A percentile compares a stretch with the other conserved stretches of the same genome.
Evolutionary conservation across 2,329 filamentous ascomycete species (phyloP).

Genomic region (Fonsecaea monophora): DNA sequence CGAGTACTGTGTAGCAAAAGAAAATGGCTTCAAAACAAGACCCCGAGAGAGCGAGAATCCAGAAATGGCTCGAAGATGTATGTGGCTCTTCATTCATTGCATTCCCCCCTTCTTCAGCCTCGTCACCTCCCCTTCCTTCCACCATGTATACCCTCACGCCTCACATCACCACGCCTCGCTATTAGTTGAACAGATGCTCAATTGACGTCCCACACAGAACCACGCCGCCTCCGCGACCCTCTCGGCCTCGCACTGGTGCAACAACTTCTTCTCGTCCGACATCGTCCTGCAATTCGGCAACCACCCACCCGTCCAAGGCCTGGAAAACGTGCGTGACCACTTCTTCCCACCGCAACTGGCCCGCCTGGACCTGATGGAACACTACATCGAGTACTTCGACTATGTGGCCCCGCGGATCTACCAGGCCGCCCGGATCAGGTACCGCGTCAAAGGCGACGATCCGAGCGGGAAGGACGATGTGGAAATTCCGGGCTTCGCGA

Average conservation of each 20-base stretch:
- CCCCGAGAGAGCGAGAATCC: constrained; percentile 10
- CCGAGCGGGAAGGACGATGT: constrained; percentile 21
- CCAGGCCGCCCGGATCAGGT: constrained; percentile 32
- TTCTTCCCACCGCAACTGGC: constrained; percentile 26
- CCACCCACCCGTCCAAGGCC: constrained; percentile 19
- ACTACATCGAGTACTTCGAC: constrained; percentile 34
- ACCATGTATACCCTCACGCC: not conserved
- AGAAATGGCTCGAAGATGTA: constrained; percentile 29
- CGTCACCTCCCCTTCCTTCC: not conserved
- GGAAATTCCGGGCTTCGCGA: constrained; percentile 26
- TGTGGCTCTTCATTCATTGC: not conserved
- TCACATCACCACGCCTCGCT: not conserved
- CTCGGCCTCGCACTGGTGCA: constrained; percentile 29
- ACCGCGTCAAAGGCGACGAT: constrained; percentile 31
- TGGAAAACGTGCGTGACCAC: constrained; percentile 9
- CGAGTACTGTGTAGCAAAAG: no score
- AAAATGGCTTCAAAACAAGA: constrained; percentile 6
- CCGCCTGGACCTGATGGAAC: constrained; percentile 31
- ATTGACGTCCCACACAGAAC: constrained; percentile 14
- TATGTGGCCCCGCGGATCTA: constrained; percentile 31
- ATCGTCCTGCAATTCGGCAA: constrained; percentile 33
- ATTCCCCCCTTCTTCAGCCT: not conserved
- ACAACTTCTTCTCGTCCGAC: constrained; percentile 26
- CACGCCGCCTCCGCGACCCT: constrained; percentile 26
- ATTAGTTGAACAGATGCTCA: not conserved